A percentile compares a stretch with the other conserved stretches of the same genome.
These are phyloP conservation scores for Ensete glaucum DNA, from an alignment of 176 grass and related monocot species.

Conservation along the genomic window DNA sequence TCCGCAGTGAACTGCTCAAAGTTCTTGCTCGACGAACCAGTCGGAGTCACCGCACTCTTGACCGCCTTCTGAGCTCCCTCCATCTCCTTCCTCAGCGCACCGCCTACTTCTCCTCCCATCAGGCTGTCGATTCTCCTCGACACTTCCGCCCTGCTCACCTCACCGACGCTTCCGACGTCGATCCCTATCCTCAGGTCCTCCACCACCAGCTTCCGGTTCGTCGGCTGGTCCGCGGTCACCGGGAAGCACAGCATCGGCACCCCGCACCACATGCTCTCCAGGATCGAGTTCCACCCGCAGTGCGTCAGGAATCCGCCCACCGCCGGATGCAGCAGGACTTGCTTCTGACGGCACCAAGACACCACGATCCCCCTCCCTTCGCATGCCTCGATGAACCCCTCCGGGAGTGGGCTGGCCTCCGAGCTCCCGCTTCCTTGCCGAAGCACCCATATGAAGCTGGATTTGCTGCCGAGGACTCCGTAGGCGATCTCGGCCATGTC, in stretches of 20 bases:
- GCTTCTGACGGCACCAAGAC: conserved; percentile 64
- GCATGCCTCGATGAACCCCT: conserved; percentile 27
- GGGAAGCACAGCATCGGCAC: conserved; percentile 77
- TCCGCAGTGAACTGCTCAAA: conserved; percentile 51
- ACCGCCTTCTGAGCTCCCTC: conserved; percentile 25
- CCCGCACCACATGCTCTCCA: conserved; percentile 50
- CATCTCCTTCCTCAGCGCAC: conserved; percentile 17
- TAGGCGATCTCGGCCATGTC: not conserved
- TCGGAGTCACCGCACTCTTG: conserved; percentile 23
- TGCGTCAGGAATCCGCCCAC: conserved; percentile 66
- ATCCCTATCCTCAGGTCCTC: conserved; percentile 45
- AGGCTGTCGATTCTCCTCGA: conserved; percentile 21
- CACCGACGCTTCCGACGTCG: conserved; percentile 34
- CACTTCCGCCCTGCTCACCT: conserved; percentile 30
- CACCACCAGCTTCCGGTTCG: conserved; percentile 44
- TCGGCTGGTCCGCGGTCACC: conserved; percentile 55
- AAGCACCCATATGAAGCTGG: not conserved
- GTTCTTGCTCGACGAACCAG: conserved; percentile 43
- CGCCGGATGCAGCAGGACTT: conserved; percentile 44
- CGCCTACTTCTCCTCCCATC: conserved; percentile 38
- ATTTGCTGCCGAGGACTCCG: not conserved
- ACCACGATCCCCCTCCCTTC: conserved; percentile 31
- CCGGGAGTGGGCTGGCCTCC: conserved; percentile 29
- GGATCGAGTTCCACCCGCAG: conserved; percentile 74
- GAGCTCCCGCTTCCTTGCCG: conserved; percentile 4